phyloP scores from a whole-genome alignment of 352 stramenopile genomes.

The Phytophthora hibernalis region DNA sequence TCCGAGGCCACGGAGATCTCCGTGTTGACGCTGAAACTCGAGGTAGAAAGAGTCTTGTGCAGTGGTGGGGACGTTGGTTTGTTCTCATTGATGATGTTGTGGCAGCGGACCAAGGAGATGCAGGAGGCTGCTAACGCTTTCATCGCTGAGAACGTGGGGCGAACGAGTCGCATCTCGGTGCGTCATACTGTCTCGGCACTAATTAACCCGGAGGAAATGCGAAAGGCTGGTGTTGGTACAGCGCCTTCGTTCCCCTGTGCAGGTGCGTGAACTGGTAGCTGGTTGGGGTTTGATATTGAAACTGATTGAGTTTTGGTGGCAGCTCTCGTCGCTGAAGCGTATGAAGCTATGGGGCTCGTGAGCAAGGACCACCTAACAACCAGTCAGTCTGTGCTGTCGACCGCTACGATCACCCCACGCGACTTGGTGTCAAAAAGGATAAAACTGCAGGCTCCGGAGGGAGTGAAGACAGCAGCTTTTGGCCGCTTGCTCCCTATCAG shows the following conservation, averaged over 20 bases:
- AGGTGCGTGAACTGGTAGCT: conserved; percentile 33
- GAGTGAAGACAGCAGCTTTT: conserved; percentile 36
- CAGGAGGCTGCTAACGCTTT: conserved; percentile 66
- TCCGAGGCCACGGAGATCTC: conserved; percentile 82
- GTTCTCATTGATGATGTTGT: conserved; percentile 14
- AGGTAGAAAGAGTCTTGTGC: conserved; percentile 26
- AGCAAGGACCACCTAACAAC: conserved; percentile 47
- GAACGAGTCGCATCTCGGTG: conserved; percentile 70
- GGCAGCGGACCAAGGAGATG: conserved; percentile 68
- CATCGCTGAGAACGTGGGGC: conserved; percentile 56
- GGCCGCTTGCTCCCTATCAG: conserved; percentile 76
- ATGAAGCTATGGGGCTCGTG: conserved; percentile 70
- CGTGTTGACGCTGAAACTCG: conserved; percentile 70
- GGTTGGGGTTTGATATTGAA: not conserved
- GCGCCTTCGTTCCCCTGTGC: conserved; percentile 55
- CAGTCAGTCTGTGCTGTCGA: conserved; percentile 37
- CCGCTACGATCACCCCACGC: conserved; percentile 53
- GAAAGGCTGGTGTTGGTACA: conserved; percentile 6
- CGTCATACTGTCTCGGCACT: conserved; percentile 56
- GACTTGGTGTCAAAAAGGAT: conserved; percentile 58
- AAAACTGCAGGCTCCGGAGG: conserved; percentile 35
- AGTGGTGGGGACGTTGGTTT: not conserved
- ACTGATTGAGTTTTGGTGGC: conserved; percentile 6
- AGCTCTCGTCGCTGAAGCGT: conserved; percentile 76
- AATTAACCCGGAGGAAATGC: conserved; percentile 50